Percentiles rank a stretch among this genome's conserved stretches.
Conservation (phyloP, 306 rosid genomes). For the Cucumis cinereus region DNA sequence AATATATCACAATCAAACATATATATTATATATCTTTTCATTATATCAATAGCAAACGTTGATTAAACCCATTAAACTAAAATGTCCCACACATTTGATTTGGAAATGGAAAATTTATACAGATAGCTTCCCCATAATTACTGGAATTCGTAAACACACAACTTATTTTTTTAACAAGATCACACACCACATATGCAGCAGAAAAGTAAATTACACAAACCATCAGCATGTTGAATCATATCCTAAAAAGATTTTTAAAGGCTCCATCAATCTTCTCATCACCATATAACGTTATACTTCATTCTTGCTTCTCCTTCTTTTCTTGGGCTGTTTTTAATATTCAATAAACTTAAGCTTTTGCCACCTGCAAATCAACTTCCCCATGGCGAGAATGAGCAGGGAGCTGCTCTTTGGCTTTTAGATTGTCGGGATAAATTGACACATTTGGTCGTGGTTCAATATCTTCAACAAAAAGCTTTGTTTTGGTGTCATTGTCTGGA, state of each 20-base stretch:
- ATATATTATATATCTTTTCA: no score
- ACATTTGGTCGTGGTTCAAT: background rate
- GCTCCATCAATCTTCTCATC: no score
- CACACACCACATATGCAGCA: background rate
- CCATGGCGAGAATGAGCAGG: background rate
- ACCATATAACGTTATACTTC: no score
- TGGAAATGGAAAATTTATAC: no score
- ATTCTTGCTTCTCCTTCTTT: background rate
- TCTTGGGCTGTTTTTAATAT: background rate
- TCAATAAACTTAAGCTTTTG: background rate
- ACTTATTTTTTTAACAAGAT: background rate
- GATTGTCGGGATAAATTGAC: background rate
- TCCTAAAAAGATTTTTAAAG: background rate
- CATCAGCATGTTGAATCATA: background rate
- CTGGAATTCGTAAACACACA: background rate
- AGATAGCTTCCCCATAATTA: background rate
- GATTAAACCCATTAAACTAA: no score
- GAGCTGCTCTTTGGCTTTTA: background rate
- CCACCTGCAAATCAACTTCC: background rate
- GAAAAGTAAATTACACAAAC: background rate
- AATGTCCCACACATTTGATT: no score
- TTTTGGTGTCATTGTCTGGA: no score
- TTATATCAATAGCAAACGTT: no score
- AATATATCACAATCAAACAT: no score
- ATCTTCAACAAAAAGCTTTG: background rate